phyloP scores from a whole-genome alignment of 352 stramenopile species.

The Pythium biforme region DNA sequence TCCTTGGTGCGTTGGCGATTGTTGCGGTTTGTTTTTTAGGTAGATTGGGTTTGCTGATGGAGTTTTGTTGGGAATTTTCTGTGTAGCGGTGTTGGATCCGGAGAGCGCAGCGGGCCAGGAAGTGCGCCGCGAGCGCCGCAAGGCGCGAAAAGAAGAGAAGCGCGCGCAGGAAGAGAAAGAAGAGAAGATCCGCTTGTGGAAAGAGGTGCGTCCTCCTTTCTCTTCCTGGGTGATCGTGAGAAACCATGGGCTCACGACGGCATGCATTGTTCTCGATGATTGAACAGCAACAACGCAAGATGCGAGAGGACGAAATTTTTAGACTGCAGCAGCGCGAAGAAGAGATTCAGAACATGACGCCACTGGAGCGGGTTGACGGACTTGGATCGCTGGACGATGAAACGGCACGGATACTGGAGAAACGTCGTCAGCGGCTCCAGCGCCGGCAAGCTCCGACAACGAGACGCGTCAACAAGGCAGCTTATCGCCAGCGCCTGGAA shows the following conservation, averaged over 20 bases:
- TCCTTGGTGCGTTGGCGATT: constrained; percentile 40
- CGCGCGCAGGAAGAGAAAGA: constrained; percentile 35
- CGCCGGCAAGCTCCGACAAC: constrained; percentile 64
- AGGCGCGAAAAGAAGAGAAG: constrained; percentile 37
- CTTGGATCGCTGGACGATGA: constrained; percentile 60
- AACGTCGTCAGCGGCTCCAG: constrained; percentile 70
- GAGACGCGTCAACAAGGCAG: constrained; percentile 72
- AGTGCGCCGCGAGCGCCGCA: constrained; percentile 37
- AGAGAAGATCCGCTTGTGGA: constrained; percentile 36
- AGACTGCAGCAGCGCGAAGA: constrained; percentile 29
- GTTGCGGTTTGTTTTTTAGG: not conserved
- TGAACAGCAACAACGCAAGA: constrained; percentile 30
- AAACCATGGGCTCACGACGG: not conserved
- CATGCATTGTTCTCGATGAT: not conserved
- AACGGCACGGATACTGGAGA: constrained; percentile 67
- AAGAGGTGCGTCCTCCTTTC: constrained; percentile 23
- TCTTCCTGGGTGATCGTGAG: not conserved
- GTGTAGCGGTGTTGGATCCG: constrained; percentile 61
- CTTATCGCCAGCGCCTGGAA: constrained; percentile 72
- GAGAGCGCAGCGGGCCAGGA: constrained; percentile 35
- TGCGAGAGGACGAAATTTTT: constrained; percentile 34
- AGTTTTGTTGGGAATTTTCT: not conserved
- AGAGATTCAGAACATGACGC: constrained; percentile 43
- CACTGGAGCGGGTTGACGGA: constrained; percentile 38
- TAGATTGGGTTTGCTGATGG: not conserved